Conservation (phyloP, 805 yeast genomes). For the Candida ficus region DNA sequence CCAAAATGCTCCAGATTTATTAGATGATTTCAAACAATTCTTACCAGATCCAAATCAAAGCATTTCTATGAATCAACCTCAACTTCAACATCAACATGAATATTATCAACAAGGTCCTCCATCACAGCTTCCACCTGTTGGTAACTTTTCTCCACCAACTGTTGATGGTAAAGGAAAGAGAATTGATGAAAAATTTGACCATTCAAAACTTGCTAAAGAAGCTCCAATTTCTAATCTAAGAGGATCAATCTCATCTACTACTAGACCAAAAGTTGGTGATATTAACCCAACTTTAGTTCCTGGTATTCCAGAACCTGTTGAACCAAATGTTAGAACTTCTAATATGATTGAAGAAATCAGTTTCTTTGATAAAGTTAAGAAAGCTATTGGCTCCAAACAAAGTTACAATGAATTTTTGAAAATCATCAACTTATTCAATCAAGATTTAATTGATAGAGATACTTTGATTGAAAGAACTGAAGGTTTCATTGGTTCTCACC, state of each 20-base stretch:
- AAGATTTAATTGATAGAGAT: slow-evolving; percentile 80
- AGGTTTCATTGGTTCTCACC: slow-evolving; percentile 75
- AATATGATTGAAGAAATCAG: slow-evolving; percentile 77
- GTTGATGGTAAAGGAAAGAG: slow-evolving; percentile 23
- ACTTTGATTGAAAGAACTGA: slow-evolving; percentile 81
- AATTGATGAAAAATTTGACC: slow-evolving; percentile 15
- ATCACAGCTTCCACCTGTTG: slow-evolving; percentile 77
- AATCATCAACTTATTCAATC: slow-evolving; percentile 79
- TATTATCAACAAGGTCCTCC: slow-evolving; percentile 24
- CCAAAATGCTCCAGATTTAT: slow-evolving; percentile 87
- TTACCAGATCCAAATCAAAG: slow-evolving; percentile 61
- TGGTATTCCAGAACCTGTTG: slow-evolving; percentile 80
- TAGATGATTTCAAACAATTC: slow-evolving; percentile 93
- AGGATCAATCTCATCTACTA: slow-evolving; percentile 21
- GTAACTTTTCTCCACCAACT: slow-evolving; percentile 73
- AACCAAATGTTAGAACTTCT: slow-evolving; percentile 47
- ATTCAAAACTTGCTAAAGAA: slow-evolving; percentile 22
- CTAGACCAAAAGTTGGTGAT: slow-evolving; percentile 26
- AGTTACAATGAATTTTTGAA: slow-evolving; percentile 90
- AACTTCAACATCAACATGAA: slow-evolving; percentile 14
- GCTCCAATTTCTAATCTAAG: slow-evolving; percentile 33
- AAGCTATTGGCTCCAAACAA: slow-evolving; percentile 81
- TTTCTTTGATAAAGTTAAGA: slow-evolving; percentile 90
- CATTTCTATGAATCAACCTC: slow-evolving; percentile 15
- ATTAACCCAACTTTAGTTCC: slow-evolving; percentile 70